These are phyloP conservation scores for Stentor coeruleus DNA, from an alignment of 73 alveolate genomes.

Conservation along the genomic window DNA sequence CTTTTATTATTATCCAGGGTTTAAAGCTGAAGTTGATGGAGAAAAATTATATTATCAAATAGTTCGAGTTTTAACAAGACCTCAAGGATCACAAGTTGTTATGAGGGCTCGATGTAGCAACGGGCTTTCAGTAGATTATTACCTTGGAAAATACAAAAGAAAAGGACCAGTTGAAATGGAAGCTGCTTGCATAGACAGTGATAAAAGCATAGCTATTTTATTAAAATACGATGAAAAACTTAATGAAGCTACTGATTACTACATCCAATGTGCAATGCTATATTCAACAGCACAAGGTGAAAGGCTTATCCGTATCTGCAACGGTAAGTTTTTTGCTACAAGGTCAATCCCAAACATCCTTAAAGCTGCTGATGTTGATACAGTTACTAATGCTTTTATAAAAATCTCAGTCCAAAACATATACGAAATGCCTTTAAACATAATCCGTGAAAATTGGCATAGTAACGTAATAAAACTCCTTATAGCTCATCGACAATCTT, in stretches of 20 bases:
- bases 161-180: slow-evolving; percentile 47
- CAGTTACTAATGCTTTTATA: slow-evolving; percentile 25
- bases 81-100: slow-evolving; percentile 46
- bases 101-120: slow-evolving; percentile 42
- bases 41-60: slow-evolving; percentile 7
- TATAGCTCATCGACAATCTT: neutral
- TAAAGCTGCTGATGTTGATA: slow-evolving; percentile 48
- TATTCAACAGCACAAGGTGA: slow-evolving; percentile 44
- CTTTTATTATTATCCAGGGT: slow-evolving; percentile 14
- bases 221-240: slow-evolving; percentile 39
- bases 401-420: neutral
- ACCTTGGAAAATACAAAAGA: slow-evolving; percentile 37
- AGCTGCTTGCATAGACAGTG: slow-evolving; percentile 54
- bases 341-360: slow-evolving; percentile 27
- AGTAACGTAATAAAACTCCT: neutral
- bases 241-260: slow-evolving; percentile 32
- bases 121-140: slow-evolving; percentile 50
- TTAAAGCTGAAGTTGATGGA: neutral
- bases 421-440: neutral
- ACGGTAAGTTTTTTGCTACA: slow-evolving; percentile 28
- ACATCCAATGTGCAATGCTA: slow-evolving; percentile 53
- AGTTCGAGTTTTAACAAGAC: slow-evolving; percentile 45
- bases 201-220: slow-evolving; percentile 46
- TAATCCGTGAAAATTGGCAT: neutral
- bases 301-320: slow-evolving; percentile 53